Conservation (phyloP, 371 early-diverging fungal species). For the Catenaria anguillulae region DNA sequence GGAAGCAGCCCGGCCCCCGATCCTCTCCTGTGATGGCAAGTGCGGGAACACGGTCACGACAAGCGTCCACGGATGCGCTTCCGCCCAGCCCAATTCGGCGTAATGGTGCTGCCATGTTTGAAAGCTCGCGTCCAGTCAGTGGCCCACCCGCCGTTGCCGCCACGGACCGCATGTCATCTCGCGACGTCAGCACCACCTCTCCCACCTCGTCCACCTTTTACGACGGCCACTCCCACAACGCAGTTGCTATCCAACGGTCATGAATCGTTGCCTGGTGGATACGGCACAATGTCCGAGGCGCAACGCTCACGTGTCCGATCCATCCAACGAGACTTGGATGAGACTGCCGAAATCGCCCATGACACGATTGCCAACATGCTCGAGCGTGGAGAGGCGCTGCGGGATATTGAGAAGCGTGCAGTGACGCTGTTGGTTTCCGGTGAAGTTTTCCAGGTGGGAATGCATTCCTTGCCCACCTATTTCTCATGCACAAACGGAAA, state of each 20-base stretch:
- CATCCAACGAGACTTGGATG: background rate
- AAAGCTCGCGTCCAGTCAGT: background rate
- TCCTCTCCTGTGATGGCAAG: background rate
- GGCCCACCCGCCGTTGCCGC: background rate
- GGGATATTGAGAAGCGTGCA: background rate
- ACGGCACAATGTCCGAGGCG: background rate
- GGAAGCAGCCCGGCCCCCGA: no score
- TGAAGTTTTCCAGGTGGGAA: background rate
- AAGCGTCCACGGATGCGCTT: background rate
- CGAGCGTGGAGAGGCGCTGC: background rate
- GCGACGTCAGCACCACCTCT: background rate
- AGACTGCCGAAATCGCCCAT: background rate
- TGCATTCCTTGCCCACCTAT: no score
- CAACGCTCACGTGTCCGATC: background rate
- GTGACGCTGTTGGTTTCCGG: background rate
- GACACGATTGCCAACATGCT: background rate
- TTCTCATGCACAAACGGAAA: no score
- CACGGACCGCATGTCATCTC: background rate
- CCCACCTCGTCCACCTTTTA: no score
- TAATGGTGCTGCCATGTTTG: background rate
- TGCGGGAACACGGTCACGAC: background rate
- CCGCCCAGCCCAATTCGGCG: background rate
- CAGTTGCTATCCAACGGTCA: no score
- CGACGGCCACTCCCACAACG: background rate
- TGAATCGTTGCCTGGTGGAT: background rate